Evolutionary conservation across 768 basidiomycete genomes (phyloP), one percentile per base, ranked within the genome.

Genomic region (Hericium coralloides): DNA sequence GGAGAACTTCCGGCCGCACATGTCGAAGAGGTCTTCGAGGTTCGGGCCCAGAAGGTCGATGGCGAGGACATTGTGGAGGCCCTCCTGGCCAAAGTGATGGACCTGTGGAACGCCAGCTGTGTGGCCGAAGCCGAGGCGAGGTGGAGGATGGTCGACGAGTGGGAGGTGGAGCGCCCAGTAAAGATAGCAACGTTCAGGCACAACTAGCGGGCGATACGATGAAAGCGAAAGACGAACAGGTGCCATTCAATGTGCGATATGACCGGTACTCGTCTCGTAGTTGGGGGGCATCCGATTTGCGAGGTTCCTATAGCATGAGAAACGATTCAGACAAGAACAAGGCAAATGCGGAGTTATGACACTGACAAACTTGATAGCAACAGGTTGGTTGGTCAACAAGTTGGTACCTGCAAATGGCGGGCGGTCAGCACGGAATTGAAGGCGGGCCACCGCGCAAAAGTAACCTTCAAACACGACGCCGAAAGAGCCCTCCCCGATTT

Each of bases 401-500:
- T 95, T 97, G 39, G 83, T 82, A 55, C 94, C 94, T 95, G 64
- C 43, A 53, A 55, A 65, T 49, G 53, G 31, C 59, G 49, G 56
- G 20, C 43, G 22, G 15, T 26, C 22, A 41, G 36, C 25, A 20
- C 50, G 3, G 31, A 57, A 23, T 20, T 5, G 26, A 58, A n/a
- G 22, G 37, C 12, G 17, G 52, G 17, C 38, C 39, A 22, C 38
- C 22, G 54, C 55, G 25, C 14, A n/a, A 43, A 43, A 31, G 12
- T 14, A 60, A 94, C 97, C 87, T 81, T 98, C 87, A 73, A 97
- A 92, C 60, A 98, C 88, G 63, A 98, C 95, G 66, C 95, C 95
- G 69, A 99, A 99, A n/a, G 88, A 91, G 52, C 95, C 95, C 74
- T 99, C 95, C 50, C 95, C 95, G 70, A 98, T 95, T 84, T 98